These are phyloP conservation scores for Candida krabiensis DNA, from an alignment of 805 yeast genomes.

Conservation along the genomic window DNA sequence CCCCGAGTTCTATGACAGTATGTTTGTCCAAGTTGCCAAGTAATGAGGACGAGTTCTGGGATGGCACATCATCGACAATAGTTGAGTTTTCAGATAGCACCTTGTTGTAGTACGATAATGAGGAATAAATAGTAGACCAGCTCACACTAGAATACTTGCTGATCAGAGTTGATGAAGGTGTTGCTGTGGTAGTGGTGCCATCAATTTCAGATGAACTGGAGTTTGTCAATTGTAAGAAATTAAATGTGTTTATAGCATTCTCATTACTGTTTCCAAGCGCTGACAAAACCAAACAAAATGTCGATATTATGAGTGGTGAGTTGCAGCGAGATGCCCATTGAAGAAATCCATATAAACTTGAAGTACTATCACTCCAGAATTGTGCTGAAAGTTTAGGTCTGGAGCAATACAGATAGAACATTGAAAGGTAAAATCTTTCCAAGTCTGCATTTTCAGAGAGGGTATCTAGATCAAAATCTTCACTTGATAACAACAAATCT, in stretches of 20 bases:
- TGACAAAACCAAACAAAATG: conserved; percentile 77
- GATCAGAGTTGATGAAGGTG: conserved; percentile 19
- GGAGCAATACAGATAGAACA: conserved; percentile 65
- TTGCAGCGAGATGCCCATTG: conserved; percentile 83
- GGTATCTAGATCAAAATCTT: conserved; percentile 56
- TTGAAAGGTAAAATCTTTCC: conserved; percentile 79
- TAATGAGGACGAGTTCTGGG: conserved; percentile 3
- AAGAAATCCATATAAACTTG: conserved; percentile 74
- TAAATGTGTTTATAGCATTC: conserved; percentile 51
- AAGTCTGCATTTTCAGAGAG: conserved; percentile 76
- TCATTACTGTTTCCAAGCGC: conserved; percentile 65
- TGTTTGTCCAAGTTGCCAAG: conserved; percentile 10
- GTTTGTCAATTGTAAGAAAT: conserved; percentile 41
- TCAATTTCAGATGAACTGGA: conserved; percentile 14
- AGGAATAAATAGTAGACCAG: conserved; percentile 38
- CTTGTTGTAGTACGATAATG: conserved; percentile 32
- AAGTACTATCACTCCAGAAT: conserved; percentile 70
- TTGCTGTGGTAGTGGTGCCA: conserved; percentile 8
- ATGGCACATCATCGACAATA: not conserved
- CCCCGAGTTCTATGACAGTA: conserved; percentile 60
- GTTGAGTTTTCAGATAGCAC: conserved; percentile 22
- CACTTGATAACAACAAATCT: conserved; percentile 60
- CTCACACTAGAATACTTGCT: conserved; percentile 32
- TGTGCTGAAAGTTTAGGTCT: conserved; percentile 56
- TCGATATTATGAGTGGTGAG: conserved; percentile 77